Evolutionary conservation across 495 filamentous ascomycete species (phyloP).

Genomic region (Glutinoglossum americanum): DNA sequence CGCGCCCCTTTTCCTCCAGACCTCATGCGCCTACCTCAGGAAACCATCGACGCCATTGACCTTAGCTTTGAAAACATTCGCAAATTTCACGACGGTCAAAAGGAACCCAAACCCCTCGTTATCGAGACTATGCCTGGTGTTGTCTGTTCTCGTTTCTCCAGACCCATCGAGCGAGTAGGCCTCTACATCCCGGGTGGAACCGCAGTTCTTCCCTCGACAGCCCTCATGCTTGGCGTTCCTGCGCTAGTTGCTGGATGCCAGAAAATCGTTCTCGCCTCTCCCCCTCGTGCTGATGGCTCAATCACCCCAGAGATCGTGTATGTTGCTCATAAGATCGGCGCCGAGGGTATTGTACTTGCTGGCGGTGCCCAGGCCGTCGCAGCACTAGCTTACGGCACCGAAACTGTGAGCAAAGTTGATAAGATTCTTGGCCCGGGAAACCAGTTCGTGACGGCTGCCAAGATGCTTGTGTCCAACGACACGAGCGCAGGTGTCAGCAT

Average conservation of each 20-base stretch:
- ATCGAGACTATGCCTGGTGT: conserved; percentile 98
- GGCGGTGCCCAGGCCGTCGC: conserved; percentile 93
- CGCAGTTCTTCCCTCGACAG: conserved; percentile 84
- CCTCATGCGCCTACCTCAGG: conserved; percentile 63
- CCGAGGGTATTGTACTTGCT: conserved; percentile 83
- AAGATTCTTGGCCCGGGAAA: conserved; percentile 97
- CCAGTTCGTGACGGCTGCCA: conserved; percentile 94
- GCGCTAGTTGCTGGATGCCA: conserved; percentile 96
- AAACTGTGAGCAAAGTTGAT: conserved; percentile 80
- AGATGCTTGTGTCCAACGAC: conserved; percentile 94
- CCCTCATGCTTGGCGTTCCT: conserved; percentile 92
- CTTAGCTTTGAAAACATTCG: conserved; percentile 81
- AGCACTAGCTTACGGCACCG: conserved; percentile 68
- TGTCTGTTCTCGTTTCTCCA: conserved; percentile 75
- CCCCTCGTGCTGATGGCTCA: conserved; percentile 70
- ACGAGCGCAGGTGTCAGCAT: conserved; percentile 87
- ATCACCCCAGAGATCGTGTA: conserved; percentile 96
- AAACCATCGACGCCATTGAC: conserved; percentile 81
- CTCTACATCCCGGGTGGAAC: conserved; percentile 92
- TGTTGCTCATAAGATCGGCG: conserved; percentile 89
- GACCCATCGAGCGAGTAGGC: conserved; percentile 83
- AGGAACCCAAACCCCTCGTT: conserved; percentile 50
- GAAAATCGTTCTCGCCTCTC: conserved; percentile 81
- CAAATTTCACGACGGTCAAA: conserved; percentile 80
- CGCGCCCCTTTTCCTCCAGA: conserved; percentile 64